Conservation (phyloP, 2,329 filamentous ascomycete genomes). For the Xylariaceae sp. region DNA sequence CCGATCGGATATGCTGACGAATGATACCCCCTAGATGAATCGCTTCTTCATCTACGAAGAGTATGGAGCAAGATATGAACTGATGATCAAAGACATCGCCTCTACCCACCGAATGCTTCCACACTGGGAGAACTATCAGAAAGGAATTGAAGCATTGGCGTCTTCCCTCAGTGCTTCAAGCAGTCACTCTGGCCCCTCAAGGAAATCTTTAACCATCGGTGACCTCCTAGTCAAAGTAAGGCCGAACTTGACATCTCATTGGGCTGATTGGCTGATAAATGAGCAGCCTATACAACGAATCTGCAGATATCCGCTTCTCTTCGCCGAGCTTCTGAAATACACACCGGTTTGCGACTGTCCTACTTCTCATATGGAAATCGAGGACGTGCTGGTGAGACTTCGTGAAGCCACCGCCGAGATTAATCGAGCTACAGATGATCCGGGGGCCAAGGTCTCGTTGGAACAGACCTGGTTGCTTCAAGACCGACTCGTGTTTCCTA, state of each 20-base stretch:
- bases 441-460: slow-evolving; percentile 62
- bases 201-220: slow-evolving; percentile 74
- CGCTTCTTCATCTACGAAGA: slow-evolving; percentile 86
- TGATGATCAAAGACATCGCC: slow-evolving; percentile 74
- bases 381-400: slow-evolving; percentile 66
- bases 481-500: slow-evolving; percentile 70
- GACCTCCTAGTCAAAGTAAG: slow-evolving; percentile 86
- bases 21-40: slow-evolving; percentile 58
- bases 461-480: slow-evolving; percentile 83
- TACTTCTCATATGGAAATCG: slow-evolving; percentile 73
- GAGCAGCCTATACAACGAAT: slow-evolving; percentile 82
- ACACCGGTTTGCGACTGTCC: slow-evolving; percentile 85
- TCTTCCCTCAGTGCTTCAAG: slow-evolving; percentile 69
- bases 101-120: slow-evolving; percentile 63
- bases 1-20: slow-evolving; percentile 2
- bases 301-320: slow-evolving; percentile 85
- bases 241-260: background rate
- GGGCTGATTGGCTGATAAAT: slow-evolving; percentile 10
- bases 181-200: slow-evolving; percentile 56
- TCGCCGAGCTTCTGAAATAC: slow-evolving; percentile 75
- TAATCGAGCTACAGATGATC: slow-evolving; percentile 78
- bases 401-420: slow-evolving; percentile 74
- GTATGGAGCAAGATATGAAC: slow-evolving; percentile 84
- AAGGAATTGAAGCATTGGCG: slow-evolving; percentile 78
- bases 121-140: slow-evolving; percentile 76